A percentile compares a stretch with the other conserved stretches of the same genome.
Conservation (phyloP, 2,329 filamentous ascomycete species). For the Alternaria ethzedia region DNA sequence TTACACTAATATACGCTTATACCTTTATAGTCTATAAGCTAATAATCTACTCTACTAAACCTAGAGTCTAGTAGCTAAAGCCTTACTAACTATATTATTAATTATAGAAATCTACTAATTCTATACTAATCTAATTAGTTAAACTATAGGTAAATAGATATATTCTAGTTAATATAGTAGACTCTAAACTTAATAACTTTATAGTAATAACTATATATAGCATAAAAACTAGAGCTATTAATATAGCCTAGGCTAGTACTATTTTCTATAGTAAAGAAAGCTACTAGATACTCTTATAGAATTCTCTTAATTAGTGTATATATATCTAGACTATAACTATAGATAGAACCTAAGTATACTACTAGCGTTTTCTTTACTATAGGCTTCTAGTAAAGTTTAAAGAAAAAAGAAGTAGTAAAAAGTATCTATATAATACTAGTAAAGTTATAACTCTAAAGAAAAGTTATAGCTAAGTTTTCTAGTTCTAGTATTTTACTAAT, state of each 20-base stretch:
- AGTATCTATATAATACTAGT: slow-evolving; percentile 3
- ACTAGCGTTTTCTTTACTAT: neutral
- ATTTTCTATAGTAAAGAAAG: slow-evolving; percentile 13
- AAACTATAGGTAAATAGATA: slow-evolving; percentile 15
- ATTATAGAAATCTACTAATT: slow-evolving; percentile 22
- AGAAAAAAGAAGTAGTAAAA: slow-evolving; percentile 19
- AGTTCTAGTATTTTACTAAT: slow-evolving; percentile 13
- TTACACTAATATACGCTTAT: slow-evolving; percentile 5
- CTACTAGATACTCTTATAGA: slow-evolving; percentile 13
- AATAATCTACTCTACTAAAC: slow-evolving; percentile 17
- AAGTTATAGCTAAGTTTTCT: slow-evolving; percentile 7
- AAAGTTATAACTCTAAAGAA: slow-evolving; percentile 17
- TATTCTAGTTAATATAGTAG: slow-evolving; percentile 6
- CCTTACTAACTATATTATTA: slow-evolving; percentile 7
- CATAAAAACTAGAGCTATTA: slow-evolving; percentile 2
- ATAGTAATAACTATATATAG: slow-evolving; percentile 5
- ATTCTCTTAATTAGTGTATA: slow-evolving; percentile 12
- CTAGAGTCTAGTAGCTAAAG: slow-evolving; percentile 13
- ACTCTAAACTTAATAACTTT: slow-evolving; percentile 11
- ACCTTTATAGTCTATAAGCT: neutral
- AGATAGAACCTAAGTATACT: slow-evolving; percentile 12
- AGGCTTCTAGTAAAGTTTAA: slow-evolving; percentile 11
- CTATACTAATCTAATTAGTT: slow-evolving; percentile 1
- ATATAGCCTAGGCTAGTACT: slow-evolving; percentile 5
- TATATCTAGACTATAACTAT: slow-evolving; percentile 12